Conservation (phyloP, 495 filamentous ascomycete species). For the Aspergillus campestris region DNA sequence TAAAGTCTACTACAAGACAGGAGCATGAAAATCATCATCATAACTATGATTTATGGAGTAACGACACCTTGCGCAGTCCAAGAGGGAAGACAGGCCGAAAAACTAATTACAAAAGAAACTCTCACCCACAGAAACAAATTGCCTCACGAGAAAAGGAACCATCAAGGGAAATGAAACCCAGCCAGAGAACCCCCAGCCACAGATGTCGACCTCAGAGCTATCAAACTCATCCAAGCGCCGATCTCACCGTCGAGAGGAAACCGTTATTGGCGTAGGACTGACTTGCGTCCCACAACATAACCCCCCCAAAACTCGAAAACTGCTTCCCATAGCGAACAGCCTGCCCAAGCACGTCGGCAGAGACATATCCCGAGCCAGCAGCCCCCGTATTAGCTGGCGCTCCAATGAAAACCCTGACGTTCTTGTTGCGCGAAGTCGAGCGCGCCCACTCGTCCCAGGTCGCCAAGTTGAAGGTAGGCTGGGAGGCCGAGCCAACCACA, state of each 20-base stretch:
- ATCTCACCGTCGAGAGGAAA: slow-evolving; percentile 31
- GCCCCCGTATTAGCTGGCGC: slow-evolving; percentile 53
- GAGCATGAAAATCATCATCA: too few species aligned
- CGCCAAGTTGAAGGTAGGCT: slow-evolving; percentile 58
- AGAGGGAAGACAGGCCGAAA: too few species aligned
- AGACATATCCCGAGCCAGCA: slow-evolving; percentile 51
- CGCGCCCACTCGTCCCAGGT: slow-evolving; percentile 68
- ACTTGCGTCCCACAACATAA: slow-evolving; percentile 66
- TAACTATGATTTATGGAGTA: too few species aligned
- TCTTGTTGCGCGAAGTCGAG: slow-evolving; percentile 47
- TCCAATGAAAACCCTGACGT: slow-evolving; percentile 59
- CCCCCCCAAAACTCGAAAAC: slow-evolving; percentile 56
- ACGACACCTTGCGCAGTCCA: too few species aligned
- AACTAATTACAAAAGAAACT: too few species aligned
- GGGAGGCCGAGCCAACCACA: slow-evolving; percentile 28
- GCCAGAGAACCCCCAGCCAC: too few species aligned
- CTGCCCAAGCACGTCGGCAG: slow-evolving; percentile 31
- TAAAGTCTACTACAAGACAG: too few species aligned
- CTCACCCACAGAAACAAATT: too few species aligned
- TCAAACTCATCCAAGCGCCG: too few species aligned
- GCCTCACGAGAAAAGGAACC: too few species aligned
- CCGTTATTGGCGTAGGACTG: slow-evolving; percentile 52
- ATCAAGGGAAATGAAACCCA: too few species aligned
- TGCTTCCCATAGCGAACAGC: slow-evolving; percentile 44
- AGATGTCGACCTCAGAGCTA: too few species aligned